Conservation (phyloP, 345 rosid species). For the Eucalyptus cladocalyx region DNA sequence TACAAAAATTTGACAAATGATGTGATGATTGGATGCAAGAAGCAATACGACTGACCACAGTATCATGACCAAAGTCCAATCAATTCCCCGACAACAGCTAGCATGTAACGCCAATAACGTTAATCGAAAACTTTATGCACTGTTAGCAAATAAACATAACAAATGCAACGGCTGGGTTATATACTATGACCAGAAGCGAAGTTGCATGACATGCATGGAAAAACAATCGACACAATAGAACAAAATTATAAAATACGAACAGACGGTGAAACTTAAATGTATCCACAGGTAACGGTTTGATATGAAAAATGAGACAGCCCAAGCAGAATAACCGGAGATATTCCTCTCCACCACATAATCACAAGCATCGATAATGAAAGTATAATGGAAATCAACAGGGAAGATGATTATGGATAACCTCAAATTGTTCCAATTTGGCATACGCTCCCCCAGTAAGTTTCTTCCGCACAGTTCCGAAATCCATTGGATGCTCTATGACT, state of each 20-base stretch:
- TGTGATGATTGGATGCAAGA: not conserved
- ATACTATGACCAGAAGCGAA: not conserved
- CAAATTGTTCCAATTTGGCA: slow-evolving; percentile 63
- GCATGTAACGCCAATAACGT: not conserved
- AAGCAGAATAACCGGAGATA: not conserved
- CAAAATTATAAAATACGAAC: not conserved
- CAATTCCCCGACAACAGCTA: not conserved
- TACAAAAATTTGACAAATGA: not conserved
- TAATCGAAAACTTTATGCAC: not conserved
- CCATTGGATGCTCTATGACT: slow-evolving; percentile 76
- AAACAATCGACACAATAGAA: not conserved
- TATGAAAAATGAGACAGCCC: not conserved
- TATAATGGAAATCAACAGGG: not conserved
- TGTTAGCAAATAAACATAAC: not conserved
- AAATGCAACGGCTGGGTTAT: not conserved
- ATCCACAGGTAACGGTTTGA: not conserved
- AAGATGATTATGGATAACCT: slow-evolving; percentile 26
- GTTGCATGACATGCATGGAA: not conserved
- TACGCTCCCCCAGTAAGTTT: slow-evolving; percentile 51
- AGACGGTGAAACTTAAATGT: not conserved
- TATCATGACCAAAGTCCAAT: not conserved
- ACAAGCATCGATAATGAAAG: not conserved
- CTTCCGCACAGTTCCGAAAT: slow-evolving; percentile 59
- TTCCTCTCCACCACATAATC: not conserved
- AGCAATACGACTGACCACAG: not conserved